Conservation (phyloP, 169 alveolate genomes). For the Plasmodium fragile region DNA sequence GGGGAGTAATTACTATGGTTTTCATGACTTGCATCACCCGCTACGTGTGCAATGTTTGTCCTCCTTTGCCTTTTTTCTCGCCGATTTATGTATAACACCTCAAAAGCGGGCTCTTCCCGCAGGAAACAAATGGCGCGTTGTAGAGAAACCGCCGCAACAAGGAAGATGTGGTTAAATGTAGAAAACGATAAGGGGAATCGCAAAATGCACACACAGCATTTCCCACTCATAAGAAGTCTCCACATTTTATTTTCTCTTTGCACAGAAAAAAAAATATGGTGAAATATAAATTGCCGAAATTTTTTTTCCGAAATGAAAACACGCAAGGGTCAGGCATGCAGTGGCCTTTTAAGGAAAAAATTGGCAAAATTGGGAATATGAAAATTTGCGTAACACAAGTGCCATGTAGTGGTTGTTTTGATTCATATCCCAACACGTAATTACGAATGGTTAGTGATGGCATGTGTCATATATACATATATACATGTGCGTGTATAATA, state of each 20-base stretch:
- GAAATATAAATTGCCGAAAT: neutral
- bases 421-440: neutral
- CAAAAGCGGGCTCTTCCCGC: neutral
- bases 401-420: constrained; percentile 1
- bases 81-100: neutral
- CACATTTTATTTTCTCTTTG: neutral
- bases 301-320: neutral
- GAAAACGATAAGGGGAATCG: neutral
- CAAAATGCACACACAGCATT: neutral
- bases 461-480: neutral
- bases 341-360: neutral
- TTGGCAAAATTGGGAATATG: neutral
- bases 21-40: neutral
- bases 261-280: neutral
- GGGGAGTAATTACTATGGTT: neutral
- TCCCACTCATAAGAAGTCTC: neutral
- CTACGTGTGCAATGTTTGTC: neutral
- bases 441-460: neutral
- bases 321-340: neutral
- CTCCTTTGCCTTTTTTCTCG: neutral
- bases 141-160: neutral
- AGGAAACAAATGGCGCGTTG: neutral
- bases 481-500: neutral
- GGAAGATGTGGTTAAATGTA: neutral
- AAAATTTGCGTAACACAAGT: neutral